phyloP scores from a whole-genome alignment of 345 rosid genomes.

The Salix dunnii region DNA sequence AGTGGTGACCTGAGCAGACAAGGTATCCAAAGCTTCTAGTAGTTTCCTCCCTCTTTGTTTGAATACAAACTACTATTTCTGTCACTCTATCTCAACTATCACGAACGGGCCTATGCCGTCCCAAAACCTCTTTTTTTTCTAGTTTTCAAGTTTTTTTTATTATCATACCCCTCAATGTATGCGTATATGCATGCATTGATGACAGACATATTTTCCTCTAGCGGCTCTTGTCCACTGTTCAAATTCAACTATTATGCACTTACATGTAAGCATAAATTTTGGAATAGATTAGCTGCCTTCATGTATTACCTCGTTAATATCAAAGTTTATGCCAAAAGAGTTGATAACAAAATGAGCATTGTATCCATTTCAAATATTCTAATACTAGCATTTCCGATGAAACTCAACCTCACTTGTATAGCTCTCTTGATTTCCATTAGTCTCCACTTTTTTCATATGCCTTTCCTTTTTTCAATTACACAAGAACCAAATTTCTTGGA shows the following conservation, averaged over 20 bases:
- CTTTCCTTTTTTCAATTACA: neutral
- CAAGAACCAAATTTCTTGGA: neutral
- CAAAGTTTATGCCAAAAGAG: slow-evolving; percentile 27
- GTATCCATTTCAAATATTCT: slow-evolving; percentile 25
- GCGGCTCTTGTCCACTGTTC: slow-evolving; percentile 25
- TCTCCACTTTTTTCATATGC: slow-evolving; percentile 1
- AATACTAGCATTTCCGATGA: slow-evolving; percentile 35
- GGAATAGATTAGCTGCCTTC: slow-evolving; percentile 24
- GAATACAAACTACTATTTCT: neutral
- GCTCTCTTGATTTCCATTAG: neutral
- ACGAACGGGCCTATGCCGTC: neutral
- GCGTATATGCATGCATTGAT: slow-evolving; percentile 15
- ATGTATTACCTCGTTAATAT: slow-evolving; percentile 29
- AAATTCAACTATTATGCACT: slow-evolving; percentile 7
- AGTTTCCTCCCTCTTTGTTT: neutral
- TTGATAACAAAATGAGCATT: slow-evolving; percentile 16
- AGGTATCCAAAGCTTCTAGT: slow-evolving; percentile 33
- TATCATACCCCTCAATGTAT: neutral
- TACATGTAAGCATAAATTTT: slow-evolving; percentile 10
- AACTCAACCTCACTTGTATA: slow-evolving; percentile 6
- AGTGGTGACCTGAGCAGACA: slow-evolving; percentile 59
- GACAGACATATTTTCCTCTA: slow-evolving; percentile 34
- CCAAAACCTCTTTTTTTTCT: neutral
- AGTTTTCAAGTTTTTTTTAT: neutral
- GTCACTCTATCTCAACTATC: neutral